Base-by-base conservation (phyloP, 306 rosid species). In the Trichosanthes cucumerina region DNA sequence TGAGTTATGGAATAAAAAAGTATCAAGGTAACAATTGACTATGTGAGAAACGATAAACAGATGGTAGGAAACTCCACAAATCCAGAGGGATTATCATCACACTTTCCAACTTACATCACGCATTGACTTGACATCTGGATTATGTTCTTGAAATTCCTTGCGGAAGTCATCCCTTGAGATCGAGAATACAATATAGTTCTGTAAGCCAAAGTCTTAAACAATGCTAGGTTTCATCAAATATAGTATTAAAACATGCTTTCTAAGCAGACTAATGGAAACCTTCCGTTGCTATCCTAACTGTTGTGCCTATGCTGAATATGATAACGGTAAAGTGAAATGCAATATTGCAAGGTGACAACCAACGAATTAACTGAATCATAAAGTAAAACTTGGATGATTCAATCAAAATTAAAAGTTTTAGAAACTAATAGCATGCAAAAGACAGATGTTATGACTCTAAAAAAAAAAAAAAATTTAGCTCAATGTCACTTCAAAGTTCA, bases 41-140 rank as follows among this genome's bases (percentile, higher is more conserved):
- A 41, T 53, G 63, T 63, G 58, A 62, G 7, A 9, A 64, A 82
- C 36, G 75, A 57, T 31, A 64, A 23, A 43, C 11, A 43, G 7
- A 43, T 3, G 47, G 26, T 31, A 81, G 60, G 66, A 43, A 76
- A 78, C 21, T 72, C 36, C 34, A 71, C 49, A 81, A 14, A 28
- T 46, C 21, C 28, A 73, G 34, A 53, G 47, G 18, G 0, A 39
- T 11, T 13, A 14, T 26, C 31, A 38, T 24, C 2, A 1, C 23
- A 39, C 58, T 23, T 47, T 26, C 63, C 24, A 14, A 78, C 93
- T 81, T 89, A 92, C 98, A 82, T 91, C 89, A 14, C 97, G 90
- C 98, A 95, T 95, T 46, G 93, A 81, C 83, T 92, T 95, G 77
- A 95, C 84, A 80, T 82, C 91, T 72, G 98, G 98, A 84, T 92